These are phyloP conservation scores for Ambrosia artemisiifolia DNA, from an alignment of 129 eudicot species.

Conservation along the genomic window DNA sequence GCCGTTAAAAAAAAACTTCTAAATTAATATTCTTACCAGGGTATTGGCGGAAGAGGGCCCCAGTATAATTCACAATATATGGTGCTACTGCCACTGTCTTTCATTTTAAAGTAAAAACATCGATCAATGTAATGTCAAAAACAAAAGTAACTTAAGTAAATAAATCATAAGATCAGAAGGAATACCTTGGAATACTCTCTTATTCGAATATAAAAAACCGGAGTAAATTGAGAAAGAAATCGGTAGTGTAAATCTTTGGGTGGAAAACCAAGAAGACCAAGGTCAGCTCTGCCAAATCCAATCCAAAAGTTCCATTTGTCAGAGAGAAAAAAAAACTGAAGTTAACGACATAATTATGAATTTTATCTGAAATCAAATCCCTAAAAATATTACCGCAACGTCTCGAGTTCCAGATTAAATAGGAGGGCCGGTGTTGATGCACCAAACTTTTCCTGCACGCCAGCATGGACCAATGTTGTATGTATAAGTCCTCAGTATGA, in stretches of 20 bases:
- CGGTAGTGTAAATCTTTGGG: conserved; percentile 82
- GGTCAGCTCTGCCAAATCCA: conserved; percentile 69
- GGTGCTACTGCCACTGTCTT: conserved; percentile 99
- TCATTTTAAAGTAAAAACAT: conserved; percentile 40
- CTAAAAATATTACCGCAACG: conserved; percentile 60
- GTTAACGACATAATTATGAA: neutral
- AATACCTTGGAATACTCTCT: conserved; percentile 95
- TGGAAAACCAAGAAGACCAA: conserved; percentile 93
- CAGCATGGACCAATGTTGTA: neutral
- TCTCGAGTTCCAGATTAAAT: conserved; percentile 93
- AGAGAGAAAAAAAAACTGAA: neutral
- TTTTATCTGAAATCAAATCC: neutral
- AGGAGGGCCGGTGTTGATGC: conserved; percentile 79
- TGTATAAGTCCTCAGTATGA: neutral
- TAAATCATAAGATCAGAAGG: conserved; percentile 9
- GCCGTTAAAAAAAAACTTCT: too few species aligned
- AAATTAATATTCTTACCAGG: conserved; percentile 57
- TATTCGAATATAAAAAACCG: conserved; percentile 82
- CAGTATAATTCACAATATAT: conserved; percentile 76
- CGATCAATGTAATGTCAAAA: conserved; percentile 18
- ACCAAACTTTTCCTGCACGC: conserved; percentile 76
- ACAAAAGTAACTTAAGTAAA: neutral
- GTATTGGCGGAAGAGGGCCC: conserved; percentile 95
- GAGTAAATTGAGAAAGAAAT: conserved; percentile 90
- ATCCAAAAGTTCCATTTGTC: neutral